Percentiles rank a stretch among this genome's conserved stretches.
Conservation (phyloP, 306 rosid genomes). For the Cucumis melo region DNA sequence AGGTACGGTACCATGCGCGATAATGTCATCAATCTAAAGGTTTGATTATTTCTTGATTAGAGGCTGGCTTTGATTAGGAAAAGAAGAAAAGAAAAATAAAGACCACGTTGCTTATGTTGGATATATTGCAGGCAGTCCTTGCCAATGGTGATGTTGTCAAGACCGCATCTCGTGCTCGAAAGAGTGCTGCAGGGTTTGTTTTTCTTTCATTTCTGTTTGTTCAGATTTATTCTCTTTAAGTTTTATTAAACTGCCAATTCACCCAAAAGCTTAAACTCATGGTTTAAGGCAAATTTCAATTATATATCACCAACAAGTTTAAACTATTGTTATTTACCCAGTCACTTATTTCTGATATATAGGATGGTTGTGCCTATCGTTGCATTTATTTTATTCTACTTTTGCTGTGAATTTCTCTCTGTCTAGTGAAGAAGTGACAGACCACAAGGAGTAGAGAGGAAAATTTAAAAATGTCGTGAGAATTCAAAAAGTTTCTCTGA, state of each 20-base stretch:
- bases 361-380: neutral
- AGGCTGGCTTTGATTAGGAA: neutral
- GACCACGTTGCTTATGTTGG: slow-evolving; percentile 15
- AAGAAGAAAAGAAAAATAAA: neutral
- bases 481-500: neutral
- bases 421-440: neutral
- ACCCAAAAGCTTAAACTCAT: too few species aligned
- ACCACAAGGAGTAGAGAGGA: neutral
- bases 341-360: neutral
- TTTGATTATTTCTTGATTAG: slow-evolving; percentile 5
- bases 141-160: slow-evolving; percentile 84
- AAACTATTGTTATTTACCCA: neutral
- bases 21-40: slow-evolving; percentile 83
- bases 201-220: neutral
- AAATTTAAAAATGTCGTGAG: neutral
- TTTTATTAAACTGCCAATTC: too few species aligned
- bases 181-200: slow-evolving; percentile 93
- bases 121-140: slow-evolving; percentile 62
- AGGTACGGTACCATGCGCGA: slow-evolving; percentile 99
- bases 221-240: neutral
- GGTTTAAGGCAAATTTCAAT: too few species aligned
- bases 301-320: too few species aligned
- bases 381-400: neutral
- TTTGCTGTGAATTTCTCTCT: neutral
- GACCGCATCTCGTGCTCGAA: slow-evolving; percentile 94